A percentile compares a stretch with the other conserved stretches of the same genome.
Evolutionary conservation across 78 protist genomes (phyloP).

Genomic region (Dictyostelium brefeldianum): DNA sequence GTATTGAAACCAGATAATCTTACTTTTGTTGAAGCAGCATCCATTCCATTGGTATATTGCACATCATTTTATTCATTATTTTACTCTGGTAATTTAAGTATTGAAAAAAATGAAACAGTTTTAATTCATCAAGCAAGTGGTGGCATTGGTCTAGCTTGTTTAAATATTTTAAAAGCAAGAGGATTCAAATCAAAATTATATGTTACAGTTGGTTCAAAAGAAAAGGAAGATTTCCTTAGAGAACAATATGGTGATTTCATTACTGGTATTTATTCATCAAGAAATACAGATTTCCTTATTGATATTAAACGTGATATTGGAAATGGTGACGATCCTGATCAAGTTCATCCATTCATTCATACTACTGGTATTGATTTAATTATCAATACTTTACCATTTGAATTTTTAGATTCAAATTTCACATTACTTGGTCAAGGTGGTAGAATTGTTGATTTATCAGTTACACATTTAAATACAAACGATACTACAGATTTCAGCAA

Average conservation of each 20-base stretch:
- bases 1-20: conserved; percentile 13
- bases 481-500: conserved; percentile 28
- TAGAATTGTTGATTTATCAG: conserved; percentile 64
- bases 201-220: conserved; percentile 50
- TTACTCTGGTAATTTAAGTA: conserved; percentile 1
- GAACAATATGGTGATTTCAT: conserved; percentile 23
- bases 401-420: conserved; percentile 45
- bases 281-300: neutral
- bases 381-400: conserved; percentile 50
- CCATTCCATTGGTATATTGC: conserved; percentile 59
- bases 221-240: conserved; percentile 19
- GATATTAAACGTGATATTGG: neutral
- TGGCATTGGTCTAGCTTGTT: conserved; percentile 92
- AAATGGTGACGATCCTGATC: too few relatives aligned
- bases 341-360: too few relatives aligned
- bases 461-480: conserved; percentile 29
- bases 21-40: conserved; percentile 43
- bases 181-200: conserved; percentile 74
- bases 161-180: conserved; percentile 82
- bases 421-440: conserved; percentile 40
- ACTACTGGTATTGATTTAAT: conserved; percentile 75
- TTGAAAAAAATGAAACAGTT: conserved; percentile 25
- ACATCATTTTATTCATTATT: conserved; percentile 54
- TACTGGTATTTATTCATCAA: conserved; percentile 56
- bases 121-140: conserved; percentile 89